Base-by-base conservation (phyloP, 352 stramenopile genomes). In the Phytophthora meadii region DNA sequence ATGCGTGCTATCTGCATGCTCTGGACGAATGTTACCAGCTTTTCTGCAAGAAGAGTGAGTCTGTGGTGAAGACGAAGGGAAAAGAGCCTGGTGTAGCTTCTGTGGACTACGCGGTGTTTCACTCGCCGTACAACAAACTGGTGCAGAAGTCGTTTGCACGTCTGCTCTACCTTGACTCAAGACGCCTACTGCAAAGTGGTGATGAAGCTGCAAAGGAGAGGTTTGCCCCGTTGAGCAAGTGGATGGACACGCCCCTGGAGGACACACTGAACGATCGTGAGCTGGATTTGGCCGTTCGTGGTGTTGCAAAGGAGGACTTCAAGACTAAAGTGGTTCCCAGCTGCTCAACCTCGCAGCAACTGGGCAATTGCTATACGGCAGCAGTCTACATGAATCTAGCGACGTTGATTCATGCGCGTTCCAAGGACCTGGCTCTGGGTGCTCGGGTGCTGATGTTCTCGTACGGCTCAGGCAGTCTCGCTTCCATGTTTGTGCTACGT, bases 111-210 rank as follows among this genome's bases (percentile, higher is more conserved):
- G 93, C 92, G 28, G 83, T 98, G 15, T 99, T 99, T 79, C 97
- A 99, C 87, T 97, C 97, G 22, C 97, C 97, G 1, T 99, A 99
- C 92, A 99, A 99, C 81, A 99, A 99, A 76, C 74, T 99, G 37
- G 97, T 99, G 47, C 93, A 99, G 70, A 99, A 99, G 67, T 96
- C 88, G 12, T 98, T 98, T 70, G 86, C 81, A 19, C 89, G 97
- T 41, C 79, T 99, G 51, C 40, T 83, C 41, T 95, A 84, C 55
- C 54, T 92, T 11, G 87, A 95, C 67, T 73, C 72, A 24, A 64
- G 79, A 25, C 82, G 79, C 14, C 19, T 51, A 19, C 22, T 70
- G 30, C 49, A 54, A n/a, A 40, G 51, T 68, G 53, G 48, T 44
- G 48, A 73, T 46, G 41, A 39, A 22, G 49, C 6, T 50, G 42